Evolutionary conservation across 2,329 filamentous ascomycete species (phyloP).

Genomic region (Sporothrix schenckii): DNA sequence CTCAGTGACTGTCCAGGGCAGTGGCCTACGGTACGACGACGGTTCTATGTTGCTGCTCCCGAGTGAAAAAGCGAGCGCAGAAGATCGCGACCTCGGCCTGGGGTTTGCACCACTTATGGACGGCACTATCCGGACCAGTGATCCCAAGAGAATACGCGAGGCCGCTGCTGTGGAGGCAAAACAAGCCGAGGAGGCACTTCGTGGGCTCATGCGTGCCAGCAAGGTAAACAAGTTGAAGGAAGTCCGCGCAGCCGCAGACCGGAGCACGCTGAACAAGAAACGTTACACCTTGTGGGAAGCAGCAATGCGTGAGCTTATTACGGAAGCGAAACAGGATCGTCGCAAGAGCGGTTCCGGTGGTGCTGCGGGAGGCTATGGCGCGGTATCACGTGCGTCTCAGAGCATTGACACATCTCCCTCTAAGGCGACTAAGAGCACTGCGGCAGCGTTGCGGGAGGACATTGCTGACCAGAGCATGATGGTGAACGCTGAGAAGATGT

Average conservation of each 20-base stretch:
- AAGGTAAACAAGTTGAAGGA: constrained; percentile 68
- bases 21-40: constrained; percentile 40
- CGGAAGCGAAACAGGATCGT: constrained; percentile 16
- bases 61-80: constrained; percentile 41
- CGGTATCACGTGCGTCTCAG: neutral
- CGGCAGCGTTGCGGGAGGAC: constrained; percentile 46
- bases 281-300: constrained; percentile 64
- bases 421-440: constrained; percentile 36
- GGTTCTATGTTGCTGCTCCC: constrained; percentile 36
- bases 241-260: constrained; percentile 59
- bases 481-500: constrained; percentile 60
- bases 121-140: constrained; percentile 35
- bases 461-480: constrained; percentile 67
- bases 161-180: constrained; percentile 63
- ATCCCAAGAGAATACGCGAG: constrained; percentile 62
- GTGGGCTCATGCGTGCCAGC: constrained; percentile 62
- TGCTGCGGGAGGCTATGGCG: neutral
- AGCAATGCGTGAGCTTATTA: constrained; percentile 61
- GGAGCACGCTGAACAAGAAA: constrained; percentile 56
- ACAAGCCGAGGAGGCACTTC: constrained; percentile 64
- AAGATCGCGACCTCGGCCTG: constrained; percentile 26
- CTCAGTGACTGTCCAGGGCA: constrained; percentile 40
- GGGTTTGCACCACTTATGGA: constrained; percentile 3
- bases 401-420: constrained; percentile 16
- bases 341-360: neutral